Evolutionary conservation across 2,329 filamentous ascomycete genomes (phyloP), one percentile per base, ranked within the genome.

Genomic region (Colletotrichum falcatum): DNA sequence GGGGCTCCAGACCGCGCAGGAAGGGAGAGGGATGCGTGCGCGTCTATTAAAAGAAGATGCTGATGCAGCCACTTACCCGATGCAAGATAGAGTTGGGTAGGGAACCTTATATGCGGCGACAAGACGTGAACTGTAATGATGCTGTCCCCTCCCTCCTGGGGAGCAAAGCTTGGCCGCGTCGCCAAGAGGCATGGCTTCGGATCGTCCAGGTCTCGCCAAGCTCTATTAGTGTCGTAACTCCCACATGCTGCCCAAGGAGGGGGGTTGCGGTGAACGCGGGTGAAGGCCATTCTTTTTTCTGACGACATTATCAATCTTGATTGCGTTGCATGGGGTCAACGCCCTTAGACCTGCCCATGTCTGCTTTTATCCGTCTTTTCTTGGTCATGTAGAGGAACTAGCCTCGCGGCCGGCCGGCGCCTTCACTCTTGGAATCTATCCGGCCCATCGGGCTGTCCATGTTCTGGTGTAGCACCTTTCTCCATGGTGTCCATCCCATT

Each of bases 121-220:
- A 30, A 61, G 44, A 68, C 44, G 42, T 51, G 51, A 56, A 28
- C 28, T 11, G 23, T 53, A 56, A 62, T 59, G 67, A 70, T 70
- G 67, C 46, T 70, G 59, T 70, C 35, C 62, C 67, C 42, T 67
- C 67, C 62, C 67, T 30, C 66, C 63, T 67, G 62, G 67, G 67
- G 39, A 48, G 58, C 28, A 56, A 65, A 61, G 56, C 67, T 70
- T 70, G 67, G 67, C 67, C 67, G 67, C 67, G 58, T 70, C 64
- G 67, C 67, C 67, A 70, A 70, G 67, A 33, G 67, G 63, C 64
- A 58, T 67, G 67, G 67, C 67, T 70, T 54, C 67, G 63, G 67
- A 70, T 67, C 67, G 64, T 62, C 63, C 63, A 67, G 56, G 67
- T 26, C 67, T 70, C 67, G 67, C 63, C 67, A 62, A 70, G 30